These are phyloP conservation scores for Corynespora cassiicola DNA, from an alignment of 2,329 filamentous ascomycete genomes.

Conservation along the genomic window DNA sequence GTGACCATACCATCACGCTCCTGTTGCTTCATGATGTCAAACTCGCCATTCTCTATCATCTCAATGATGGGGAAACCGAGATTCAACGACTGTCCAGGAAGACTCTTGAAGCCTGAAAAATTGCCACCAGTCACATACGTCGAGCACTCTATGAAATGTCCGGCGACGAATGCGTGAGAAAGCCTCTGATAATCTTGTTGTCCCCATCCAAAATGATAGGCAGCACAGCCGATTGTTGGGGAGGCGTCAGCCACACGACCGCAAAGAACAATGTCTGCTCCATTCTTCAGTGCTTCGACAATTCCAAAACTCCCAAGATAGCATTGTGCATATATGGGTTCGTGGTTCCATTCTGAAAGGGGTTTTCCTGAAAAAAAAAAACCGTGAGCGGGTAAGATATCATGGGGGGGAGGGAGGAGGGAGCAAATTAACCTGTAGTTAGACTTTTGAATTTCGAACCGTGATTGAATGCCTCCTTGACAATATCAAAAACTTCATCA, in stretches of 20 bases:
- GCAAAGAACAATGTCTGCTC: conserved; percentile 51
- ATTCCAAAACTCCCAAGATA: conserved; percentile 51
- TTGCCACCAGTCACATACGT: conserved; percentile 41
- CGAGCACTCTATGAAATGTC: conserved; percentile 50
- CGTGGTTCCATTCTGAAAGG: conserved; percentile 22
- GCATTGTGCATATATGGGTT: conserved; percentile 29
- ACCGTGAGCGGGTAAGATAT: too few species aligned
- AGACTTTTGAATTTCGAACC: conserved; percentile 40
- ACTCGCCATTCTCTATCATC: conserved; percentile 22
- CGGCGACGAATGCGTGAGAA: conserved; percentile 47
- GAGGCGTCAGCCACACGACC: conserved; percentile 50
- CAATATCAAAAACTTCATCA: conserved; percentile 30
- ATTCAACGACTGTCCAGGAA: conserved; percentile 28
- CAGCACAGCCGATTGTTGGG: conserved; percentile 49
- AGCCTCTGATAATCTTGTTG: conserved; percentile 31
- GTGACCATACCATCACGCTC: conserved; percentile 43
- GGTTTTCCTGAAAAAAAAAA: conserved; percentile 2
- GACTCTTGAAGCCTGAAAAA: conserved; percentile 45
- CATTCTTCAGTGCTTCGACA: conserved; percentile 42
- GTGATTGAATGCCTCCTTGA: conserved; percentile 32
- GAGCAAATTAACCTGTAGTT: not conserved
- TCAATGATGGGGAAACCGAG: conserved; percentile 34
- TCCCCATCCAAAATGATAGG: conserved; percentile 18
- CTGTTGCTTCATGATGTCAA: conserved; percentile 39
- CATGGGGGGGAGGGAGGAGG: too few species aligned